Evolutionary conservation across 2,329 filamentous ascomycete species (phyloP), one percentile per base, ranked within the genome.

Genomic region (Cladophialophora bantiana): DNA sequence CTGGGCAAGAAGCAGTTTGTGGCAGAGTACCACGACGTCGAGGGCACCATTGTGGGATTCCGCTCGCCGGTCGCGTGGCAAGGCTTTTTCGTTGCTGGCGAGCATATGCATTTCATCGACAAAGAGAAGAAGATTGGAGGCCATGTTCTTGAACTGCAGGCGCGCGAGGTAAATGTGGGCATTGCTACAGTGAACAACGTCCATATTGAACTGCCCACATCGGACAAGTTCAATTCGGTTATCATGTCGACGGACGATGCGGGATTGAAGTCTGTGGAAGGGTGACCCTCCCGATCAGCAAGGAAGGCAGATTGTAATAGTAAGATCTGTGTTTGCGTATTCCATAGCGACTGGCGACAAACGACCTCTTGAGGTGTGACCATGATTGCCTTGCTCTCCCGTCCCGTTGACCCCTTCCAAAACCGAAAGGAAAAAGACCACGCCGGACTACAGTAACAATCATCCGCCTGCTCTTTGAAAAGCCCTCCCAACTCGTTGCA

Each of bases 1-100:
- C 70, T 79, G 7, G 79, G 78, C 4, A 75, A 78, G 70, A 78
- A 77, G 67, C 80, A 82, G 71, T 75, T 72, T 13, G 78, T 81
- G 9, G 75, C 78, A 52, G 71, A 72, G 55, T 81, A 80, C 61
- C 62, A 73, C 7, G 68, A 78, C 59, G 73, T 80, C 7, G 72
- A 74, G 10, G 80, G 79, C 0, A 79, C 77, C 2, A 75, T 83
- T 15, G 77, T 83, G 62, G 81, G 81, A 1, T 81, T 83, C 63
- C 72, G 79, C 55, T 77, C 79, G 35, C 80, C 79, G 1, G 66
- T 66, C 38, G 78, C 77, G 55, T 78, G 77, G 75, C 77, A 78
- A 57, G 79, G 79, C 0, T 78, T 81, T 64, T 77, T 77, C 15
- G 77, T 81, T 2, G 77, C 77, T 2, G 79, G 80, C 5, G 77